Base-by-base conservation (phyloP, 2,329 filamentous ascomycete genomes). In the Meredithiella fracta region DNA sequence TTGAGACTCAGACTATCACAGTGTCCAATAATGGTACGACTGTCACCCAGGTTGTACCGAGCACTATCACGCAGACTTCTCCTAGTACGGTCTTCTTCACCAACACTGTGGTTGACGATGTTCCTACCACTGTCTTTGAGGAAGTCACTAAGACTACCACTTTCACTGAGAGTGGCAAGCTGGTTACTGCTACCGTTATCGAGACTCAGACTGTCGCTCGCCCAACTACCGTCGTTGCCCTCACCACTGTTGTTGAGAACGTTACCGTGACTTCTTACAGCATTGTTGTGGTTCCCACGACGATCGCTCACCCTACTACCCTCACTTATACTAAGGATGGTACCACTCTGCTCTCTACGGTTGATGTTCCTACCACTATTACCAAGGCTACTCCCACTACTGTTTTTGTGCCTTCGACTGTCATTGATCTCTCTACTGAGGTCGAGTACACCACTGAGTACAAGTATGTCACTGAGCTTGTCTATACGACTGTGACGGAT, bases 331-430 rank as follows among this genome's bases (percentile, higher is more conserved):
- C 56, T 0, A 17, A 42, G 44, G 51, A 50, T 11, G 56, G 34
- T 44, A 58, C 56, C 38, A 34, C 34, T 11, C 6, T 42, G n/a
- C 44, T 53, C 5, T 47, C 37, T 3, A 57, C 55, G 1, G 40
- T 57, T 2, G 26, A 37, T 31, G 51, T 51, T 23, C 55, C 55
- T 9, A 53, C 55, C 5, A 60, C 59, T 2, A 54, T 51, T 15
- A 57, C 55, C 2, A 38, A 53, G 7, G 31, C 42, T 7, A 20
- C 14, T 15, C 34, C 42, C 17, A 51, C 47, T 44, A 51, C 54
- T 34, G 15, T 51, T 14, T 23, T 23, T 11, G 34, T 51, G 15
- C 34, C 47, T 0, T 34, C 53, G 2, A 54, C 53, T 5, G 38
- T 47, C 4, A 23, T 56, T 17, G 34, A 47, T 2, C 5, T 53